A percentile compares a stretch with the other conserved stretches of the same genome.
Evolutionary conservation across 1,139 yeast species (phyloP).

Genomic region (Candida labiduridarum): DNA sequence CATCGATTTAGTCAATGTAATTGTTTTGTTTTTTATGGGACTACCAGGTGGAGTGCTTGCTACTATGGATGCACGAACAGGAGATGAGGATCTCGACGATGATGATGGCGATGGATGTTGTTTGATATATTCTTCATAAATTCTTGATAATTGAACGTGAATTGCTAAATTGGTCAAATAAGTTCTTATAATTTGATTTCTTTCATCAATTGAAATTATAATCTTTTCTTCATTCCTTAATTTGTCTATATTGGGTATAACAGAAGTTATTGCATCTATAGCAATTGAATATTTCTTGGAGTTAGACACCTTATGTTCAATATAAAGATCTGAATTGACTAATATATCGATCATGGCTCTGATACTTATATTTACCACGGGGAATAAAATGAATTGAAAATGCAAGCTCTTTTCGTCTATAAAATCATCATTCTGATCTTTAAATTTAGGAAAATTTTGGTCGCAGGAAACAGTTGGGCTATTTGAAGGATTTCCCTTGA

Average conservation of each 20-base stretch:
- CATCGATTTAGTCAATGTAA: constrained; percentile 1
- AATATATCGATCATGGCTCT: constrained; percentile 37
- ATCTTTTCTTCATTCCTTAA: not conserved
- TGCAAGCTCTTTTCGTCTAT: constrained; percentile 13
- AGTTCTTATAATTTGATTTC: constrained; percentile 46
- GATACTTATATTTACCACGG: constrained; percentile 43
- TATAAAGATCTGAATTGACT: constrained; percentile 44
- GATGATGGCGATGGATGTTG: constrained; percentile 15
- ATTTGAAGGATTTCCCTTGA: constrained; percentile 15
- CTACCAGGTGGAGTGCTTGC: too few relatives aligned
- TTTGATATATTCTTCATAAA: constrained; percentile 40
- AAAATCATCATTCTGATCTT: constrained; percentile 27
- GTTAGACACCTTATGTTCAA: constrained; percentile 43
- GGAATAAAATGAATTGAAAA: constrained; percentile 48
- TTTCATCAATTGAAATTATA: constrained; percentile 34
- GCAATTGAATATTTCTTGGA: constrained; percentile 23
- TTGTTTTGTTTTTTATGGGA: constrained; percentile 11
- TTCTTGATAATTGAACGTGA: constrained; percentile 63
- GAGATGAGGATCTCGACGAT: constrained; percentile 8
- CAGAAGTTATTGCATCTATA: constrained; percentile 19
- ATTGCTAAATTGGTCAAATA: constrained; percentile 56
- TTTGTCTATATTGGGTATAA: constrained; percentile 22
- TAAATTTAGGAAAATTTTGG: constrained; percentile 26
- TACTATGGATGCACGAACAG: too few relatives aligned
- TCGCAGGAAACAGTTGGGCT: constrained; percentile 8